These are phyloP conservation scores for Backusella tuberculispora DNA, from an alignment of 192 early-diverging fungal genomes.

Conservation along the genomic window DNA sequence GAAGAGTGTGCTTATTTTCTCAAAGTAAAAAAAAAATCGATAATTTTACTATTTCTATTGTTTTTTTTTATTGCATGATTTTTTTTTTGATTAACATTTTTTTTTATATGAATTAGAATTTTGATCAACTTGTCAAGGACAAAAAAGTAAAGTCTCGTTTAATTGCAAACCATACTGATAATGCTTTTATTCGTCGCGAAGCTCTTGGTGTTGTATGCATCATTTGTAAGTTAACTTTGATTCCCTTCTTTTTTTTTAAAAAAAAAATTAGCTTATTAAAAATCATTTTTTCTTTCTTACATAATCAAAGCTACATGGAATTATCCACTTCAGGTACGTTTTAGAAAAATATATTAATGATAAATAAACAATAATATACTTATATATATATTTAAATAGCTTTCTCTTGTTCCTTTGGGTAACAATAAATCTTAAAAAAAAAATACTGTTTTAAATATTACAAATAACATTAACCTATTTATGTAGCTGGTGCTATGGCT, in stretches of 20 bases:
- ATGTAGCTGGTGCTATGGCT: slow-evolving; percentile 78
- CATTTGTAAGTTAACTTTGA: slow-evolving; percentile 48
- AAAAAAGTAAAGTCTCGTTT: slow-evolving; percentile 42
- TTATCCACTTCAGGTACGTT: slow-evolving; percentile 49
- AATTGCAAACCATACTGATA: slow-evolving; percentile 50
- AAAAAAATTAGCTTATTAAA: background rate
- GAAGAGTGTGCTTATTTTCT: slow-evolving; percentile 49
- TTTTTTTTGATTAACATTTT: background rate
- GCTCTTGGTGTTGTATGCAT: slow-evolving; percentile 79
- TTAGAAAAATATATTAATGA: background rate
- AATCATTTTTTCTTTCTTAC: background rate
- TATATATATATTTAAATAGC: slow-evolving; percentile 18
- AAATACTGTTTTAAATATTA: background rate
- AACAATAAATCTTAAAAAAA: background rate
- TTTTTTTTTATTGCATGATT: background rate
- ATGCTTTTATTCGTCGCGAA: slow-evolving; percentile 63
- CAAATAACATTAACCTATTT: background rate
- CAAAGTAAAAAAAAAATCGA: slow-evolving; percentile 18
- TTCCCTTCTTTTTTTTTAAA: background rate
- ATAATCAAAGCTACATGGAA: slow-evolving; percentile 46
- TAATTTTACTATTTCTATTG: background rate
- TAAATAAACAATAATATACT: background rate
- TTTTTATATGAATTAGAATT: slow-evolving; percentile 41
- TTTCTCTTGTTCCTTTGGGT: slow-evolving; percentile 19
- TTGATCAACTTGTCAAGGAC: slow-evolving; percentile 61